Conservation (phyloP, 768 basidiomycete genomes). For the Zangia roseola region DNA sequence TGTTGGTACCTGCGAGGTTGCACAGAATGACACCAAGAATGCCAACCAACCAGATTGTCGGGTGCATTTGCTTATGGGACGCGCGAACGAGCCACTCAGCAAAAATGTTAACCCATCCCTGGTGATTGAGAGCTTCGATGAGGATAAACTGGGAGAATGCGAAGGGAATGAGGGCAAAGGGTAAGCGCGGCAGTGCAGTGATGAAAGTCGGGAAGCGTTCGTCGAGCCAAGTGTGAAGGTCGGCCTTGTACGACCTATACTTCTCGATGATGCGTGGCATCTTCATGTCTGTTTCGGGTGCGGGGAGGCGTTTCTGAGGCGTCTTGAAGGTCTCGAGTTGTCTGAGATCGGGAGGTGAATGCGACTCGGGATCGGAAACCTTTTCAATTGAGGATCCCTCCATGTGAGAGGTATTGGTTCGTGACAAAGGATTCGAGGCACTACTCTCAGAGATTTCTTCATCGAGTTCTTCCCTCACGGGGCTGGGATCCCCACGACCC, state of each 20-base stretch:
- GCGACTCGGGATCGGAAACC: no score
- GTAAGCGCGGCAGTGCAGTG: slow-evolving; percentile 67
- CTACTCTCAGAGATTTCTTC: no score
- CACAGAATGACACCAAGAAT: slow-evolving; percentile 71
- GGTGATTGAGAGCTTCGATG: slow-evolving; percentile 75
- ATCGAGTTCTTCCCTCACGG: no score
- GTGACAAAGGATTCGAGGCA: no score
- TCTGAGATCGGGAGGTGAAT: no score
- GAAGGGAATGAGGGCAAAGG: slow-evolving; percentile 83
- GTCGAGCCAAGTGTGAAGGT: slow-evolving; percentile 9
- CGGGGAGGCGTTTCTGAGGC: neutral
- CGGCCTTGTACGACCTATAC: neutral
- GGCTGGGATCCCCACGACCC: neutral
- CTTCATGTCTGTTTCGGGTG: neutral
- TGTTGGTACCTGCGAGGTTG: slow-evolving; percentile 86
- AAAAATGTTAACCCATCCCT: slow-evolving; percentile 89
- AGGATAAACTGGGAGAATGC: slow-evolving; percentile 95
- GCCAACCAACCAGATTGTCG: slow-evolving; percentile 66
- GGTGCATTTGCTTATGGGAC: slow-evolving; percentile 40
- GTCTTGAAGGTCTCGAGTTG: no score
- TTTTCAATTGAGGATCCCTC: no score
- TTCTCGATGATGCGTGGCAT: neutral
- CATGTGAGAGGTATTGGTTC: no score
- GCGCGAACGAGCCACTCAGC: slow-evolving; percentile 60
- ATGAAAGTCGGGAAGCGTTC: slow-evolving; percentile 68